phyloP scores from a whole-genome alignment of 164 flowering plant species.

The Magnolia changhungtana region DNA sequence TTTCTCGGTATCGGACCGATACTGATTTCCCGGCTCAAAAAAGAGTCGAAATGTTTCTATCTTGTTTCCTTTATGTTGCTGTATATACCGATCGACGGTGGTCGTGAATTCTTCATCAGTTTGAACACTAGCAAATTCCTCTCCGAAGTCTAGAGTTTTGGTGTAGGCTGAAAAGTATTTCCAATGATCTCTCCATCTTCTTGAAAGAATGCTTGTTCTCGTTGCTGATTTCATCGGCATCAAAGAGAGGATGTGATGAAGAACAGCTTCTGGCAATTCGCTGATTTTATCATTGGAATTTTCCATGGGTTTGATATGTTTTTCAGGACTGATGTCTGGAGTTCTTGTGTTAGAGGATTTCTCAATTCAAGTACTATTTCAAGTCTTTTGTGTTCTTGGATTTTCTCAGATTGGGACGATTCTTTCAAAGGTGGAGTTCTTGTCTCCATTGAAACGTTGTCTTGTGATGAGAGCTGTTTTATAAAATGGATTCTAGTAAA shows the following conservation, averaged over 20 bases:
- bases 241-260: slow-evolving; percentile 9
- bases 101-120: not conserved
- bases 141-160: slow-evolving; percentile 3
- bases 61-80: not conserved
- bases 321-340: too few relatives aligned
- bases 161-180: not conserved
- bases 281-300: not conserved
- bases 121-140: not conserved
- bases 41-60: slow-evolving; percentile 2
- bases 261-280: slow-evolving; percentile 8
- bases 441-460: too few relatives aligned
- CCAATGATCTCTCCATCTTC: slow-evolving; percentile 10
- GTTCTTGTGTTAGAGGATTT: too few relatives aligned
- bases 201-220: slow-evolving; percentile 11
- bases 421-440: too few relatives aligned
- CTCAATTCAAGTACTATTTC: too few relatives aligned
- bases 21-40: not conserved
- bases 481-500: too few relatives aligned
- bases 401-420: too few relatives aligned
- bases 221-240: slow-evolving; percentile 10
- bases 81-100: slow-evolving; percentile 5
- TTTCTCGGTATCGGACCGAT: not conserved
- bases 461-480: too few relatives aligned
- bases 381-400: too few relatives aligned
- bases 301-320: not conserved